phyloP scores from a whole-genome alignment of 257 asterid species.

The Capsicum baccatum region DNA sequence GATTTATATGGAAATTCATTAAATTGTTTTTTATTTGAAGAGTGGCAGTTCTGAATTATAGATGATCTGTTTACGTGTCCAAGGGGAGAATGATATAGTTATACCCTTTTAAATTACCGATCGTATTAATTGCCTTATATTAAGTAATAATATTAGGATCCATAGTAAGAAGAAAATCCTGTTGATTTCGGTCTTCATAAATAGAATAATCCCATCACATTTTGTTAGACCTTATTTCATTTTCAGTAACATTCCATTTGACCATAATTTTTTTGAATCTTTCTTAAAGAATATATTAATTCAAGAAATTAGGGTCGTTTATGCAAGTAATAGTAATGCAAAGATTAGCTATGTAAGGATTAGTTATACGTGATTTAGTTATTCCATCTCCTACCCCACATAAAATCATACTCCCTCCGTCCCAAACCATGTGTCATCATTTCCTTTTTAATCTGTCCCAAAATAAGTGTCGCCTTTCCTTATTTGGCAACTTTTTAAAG shows the following conservation, averaged over 20 bases:
- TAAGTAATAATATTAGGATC: background rate
- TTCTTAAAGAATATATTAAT: background rate
- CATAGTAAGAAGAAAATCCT: background rate
- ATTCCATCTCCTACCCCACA: no score
- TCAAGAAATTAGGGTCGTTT: background rate
- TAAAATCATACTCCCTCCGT: no score
- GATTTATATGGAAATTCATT: constrained; percentile 27
- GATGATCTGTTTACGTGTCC: background rate
- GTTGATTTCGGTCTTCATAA: background rate
- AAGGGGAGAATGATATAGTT: background rate
- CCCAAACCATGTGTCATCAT: no score
- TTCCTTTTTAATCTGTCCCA: no score
- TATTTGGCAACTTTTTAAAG: no score
- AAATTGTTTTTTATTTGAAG: background rate
- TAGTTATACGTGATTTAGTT: no score
- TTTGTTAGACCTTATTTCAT: background rate
- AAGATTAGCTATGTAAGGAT: no score
- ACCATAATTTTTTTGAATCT: background rate
- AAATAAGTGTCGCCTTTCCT: no score
- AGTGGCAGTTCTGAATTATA: background rate
- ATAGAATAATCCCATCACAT: background rate
- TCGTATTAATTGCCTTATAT: background rate
- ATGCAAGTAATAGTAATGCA: no score
- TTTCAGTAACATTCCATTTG: constrained; percentile 10
- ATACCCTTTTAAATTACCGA: background rate